Evolutionary conservation across 208 protist species (phyloP).

Genomic region (Phytomonas francai): DNA sequence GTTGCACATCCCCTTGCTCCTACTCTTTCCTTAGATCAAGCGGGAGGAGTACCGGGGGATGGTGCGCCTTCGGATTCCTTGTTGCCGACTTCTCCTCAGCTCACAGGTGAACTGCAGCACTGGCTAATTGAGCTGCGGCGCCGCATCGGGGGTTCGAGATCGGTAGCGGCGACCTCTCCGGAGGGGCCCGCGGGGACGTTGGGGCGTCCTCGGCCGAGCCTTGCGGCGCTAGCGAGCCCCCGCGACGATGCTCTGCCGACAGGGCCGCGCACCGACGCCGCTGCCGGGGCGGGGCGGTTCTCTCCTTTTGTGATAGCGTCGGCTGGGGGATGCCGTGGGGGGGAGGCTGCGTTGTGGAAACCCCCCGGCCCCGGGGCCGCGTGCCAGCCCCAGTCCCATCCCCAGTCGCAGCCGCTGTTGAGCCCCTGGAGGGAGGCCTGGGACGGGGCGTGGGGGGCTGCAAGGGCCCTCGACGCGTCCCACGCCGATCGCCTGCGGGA

Average conservation of each 20-base stretch:
- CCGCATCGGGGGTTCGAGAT: not conserved
- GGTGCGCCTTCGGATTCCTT: not conserved
- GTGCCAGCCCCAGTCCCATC: not conserved
- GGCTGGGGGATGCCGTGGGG: too few species aligned
- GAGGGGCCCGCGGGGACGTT: not conserved
- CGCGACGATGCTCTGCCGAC: too few species aligned
- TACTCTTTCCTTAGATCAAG: not conserved
- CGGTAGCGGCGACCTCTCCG: not conserved
- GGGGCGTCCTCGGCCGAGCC: too few species aligned
- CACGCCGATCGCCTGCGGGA: not conserved
- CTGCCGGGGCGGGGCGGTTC: too few species aligned
- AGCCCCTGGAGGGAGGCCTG: not conserved
- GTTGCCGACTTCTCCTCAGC: not conserved
- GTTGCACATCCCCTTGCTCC: not conserved
- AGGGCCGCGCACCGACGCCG: too few species aligned
- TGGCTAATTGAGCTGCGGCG: not conserved
- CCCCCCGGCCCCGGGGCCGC: not conserved
- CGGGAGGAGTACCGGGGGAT: not conserved
- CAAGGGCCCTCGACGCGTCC: not conserved
- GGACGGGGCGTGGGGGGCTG: not conserved
- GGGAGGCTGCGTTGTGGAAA: too few species aligned
- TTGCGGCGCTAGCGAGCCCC: too few species aligned
- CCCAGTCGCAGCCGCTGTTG: not conserved
- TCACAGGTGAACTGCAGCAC: not conserved
- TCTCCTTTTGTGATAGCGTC: too few species aligned